These are phyloP conservation scores for Curvularia hawaiiensis DNA, from an alignment of 2,329 filamentous ascomycete genomes.

Conservation along the genomic window DNA sequence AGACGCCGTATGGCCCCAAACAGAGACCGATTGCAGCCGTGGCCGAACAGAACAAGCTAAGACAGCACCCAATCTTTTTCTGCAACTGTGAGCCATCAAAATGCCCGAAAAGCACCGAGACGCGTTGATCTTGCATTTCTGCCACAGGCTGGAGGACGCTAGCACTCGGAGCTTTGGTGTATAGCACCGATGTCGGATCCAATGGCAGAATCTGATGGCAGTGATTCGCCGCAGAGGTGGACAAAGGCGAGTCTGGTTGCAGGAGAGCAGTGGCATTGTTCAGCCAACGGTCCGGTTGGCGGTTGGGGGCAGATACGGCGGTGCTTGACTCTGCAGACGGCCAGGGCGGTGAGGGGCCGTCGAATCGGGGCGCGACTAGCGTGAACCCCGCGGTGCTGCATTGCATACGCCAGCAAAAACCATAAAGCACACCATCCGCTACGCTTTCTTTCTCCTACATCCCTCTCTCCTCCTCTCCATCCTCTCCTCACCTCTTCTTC, in stretches of 20 bases:
- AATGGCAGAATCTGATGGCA: neutral
- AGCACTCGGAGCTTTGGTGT: neutral
- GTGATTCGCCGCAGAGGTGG: neutral
- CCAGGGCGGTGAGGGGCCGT: conserved; percentile 10
- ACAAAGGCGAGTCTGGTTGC: neutral
- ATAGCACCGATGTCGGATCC: conserved; percentile 4
- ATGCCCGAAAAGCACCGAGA: neutral
- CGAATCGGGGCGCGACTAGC: conserved; percentile 5
- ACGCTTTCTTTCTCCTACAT: conserved; percentile 10
- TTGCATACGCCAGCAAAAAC: conserved; percentile 30
- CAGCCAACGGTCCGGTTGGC: neutral
- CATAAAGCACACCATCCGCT: conserved; percentile 46
- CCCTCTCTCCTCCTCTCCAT: conserved; percentile 3
- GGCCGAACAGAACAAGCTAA: neutral
- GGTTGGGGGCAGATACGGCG: neutral
- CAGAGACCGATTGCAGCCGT: neutral
- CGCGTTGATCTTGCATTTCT: neutral
- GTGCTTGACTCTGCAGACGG: conserved; percentile 1
- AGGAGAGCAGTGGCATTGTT: neutral
- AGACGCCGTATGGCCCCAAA: neutral
- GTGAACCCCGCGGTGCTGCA: conserved; percentile 12
- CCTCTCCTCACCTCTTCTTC: conserved; percentile 12
- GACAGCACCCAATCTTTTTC: neutral
- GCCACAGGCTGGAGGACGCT: neutral
- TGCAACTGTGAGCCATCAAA: neutral